A percentile compares a stretch with the other conserved stretches of the same genome.
Conservation (phyloP, 2,329 filamentous ascomycete genomes). For the Mariannaea elegans region DNA sequence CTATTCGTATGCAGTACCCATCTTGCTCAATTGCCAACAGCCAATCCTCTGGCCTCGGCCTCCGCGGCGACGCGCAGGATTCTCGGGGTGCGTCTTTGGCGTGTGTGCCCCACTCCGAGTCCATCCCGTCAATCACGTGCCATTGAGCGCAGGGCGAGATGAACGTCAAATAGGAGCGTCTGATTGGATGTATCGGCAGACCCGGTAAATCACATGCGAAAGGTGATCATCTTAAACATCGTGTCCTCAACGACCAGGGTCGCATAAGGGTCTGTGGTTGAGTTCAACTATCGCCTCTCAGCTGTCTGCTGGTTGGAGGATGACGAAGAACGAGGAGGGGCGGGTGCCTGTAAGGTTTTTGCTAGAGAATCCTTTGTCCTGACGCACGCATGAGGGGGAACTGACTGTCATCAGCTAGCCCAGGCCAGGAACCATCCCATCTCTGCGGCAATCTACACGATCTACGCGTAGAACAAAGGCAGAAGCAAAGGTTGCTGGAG, state of each 20-base stretch:
- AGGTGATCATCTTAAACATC: conserved; percentile 27
- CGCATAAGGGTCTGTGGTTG: background rate
- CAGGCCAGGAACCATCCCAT: background rate
- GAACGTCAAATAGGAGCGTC: conserved; percentile 10
- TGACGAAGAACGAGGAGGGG: background rate
- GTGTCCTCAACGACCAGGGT: conserved; percentile 13
- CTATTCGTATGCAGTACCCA: background rate
- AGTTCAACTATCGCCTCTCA: background rate
- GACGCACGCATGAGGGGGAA: too few relatives aligned
- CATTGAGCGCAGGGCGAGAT: conserved; percentile 10
- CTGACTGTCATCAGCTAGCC: background rate
- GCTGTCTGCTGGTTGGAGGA: background rate
- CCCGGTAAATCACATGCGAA: conserved; percentile 47
- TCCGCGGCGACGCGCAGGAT: conserved; percentile 12
- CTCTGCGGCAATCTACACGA: background rate
- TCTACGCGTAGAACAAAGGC: background rate
- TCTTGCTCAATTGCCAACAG: background rate
- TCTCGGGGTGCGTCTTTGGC: conserved; percentile 18
- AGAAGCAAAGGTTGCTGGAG: conserved; percentile 8
- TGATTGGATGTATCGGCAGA: conserved; percentile 33
- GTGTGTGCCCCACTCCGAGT: conserved; percentile 13
- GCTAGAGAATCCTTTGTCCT: background rate
- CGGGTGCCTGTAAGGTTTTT: conserved; percentile 11
- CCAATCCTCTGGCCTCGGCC: conserved; percentile 15
- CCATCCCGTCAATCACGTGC: conserved; percentile 34